Evolutionary conservation across 2,329 filamentous ascomycete genomes (phyloP).

Genomic region (Beauveria sp.): DNA sequence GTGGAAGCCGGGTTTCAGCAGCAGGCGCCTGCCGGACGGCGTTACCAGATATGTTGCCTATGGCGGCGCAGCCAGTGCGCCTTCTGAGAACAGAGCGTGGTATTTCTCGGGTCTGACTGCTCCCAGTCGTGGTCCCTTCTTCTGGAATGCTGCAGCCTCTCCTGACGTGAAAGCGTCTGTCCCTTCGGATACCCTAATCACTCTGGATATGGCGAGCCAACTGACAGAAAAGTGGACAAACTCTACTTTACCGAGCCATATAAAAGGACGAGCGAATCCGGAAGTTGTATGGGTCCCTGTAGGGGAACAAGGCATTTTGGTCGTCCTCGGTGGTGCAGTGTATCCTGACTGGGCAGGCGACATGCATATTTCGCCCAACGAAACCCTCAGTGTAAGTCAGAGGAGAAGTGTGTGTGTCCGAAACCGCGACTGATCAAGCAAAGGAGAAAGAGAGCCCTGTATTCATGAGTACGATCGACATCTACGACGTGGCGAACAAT

Average conservation of each 20-base stretch:
- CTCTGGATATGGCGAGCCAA: conserved; percentile 50
- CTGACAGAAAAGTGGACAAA: conserved; percentile 49
- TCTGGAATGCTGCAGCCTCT: conserved; percentile 24
- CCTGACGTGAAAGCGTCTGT: conserved; percentile 31
- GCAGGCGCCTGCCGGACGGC: conserved; percentile 30
- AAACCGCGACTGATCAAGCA: neutral
- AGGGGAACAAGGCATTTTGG: conserved; percentile 64
- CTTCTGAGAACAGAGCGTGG: conserved; percentile 63
- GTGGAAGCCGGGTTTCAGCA: conserved; percentile 37
- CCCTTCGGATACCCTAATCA: conserved; percentile 50
- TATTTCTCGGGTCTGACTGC: conserved; percentile 61
- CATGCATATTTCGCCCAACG: conserved; percentile 20
- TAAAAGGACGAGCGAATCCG: conserved; percentile 52
- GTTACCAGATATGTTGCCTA: conserved; percentile 57
- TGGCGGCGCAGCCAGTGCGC: conserved; percentile 55
- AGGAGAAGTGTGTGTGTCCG: too few relatives aligned
- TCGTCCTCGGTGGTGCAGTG: conserved; percentile 69
- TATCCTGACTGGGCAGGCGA: conserved; percentile 43
- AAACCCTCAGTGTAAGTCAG: conserved; percentile 26
- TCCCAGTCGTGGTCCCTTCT: conserved; percentile 41
- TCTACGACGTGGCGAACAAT: conserved; percentile 65
- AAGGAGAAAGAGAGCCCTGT: conserved; percentile 57
- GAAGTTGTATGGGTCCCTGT: conserved; percentile 72
- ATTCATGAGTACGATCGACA: conserved; percentile 65
- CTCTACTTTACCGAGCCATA: conserved; percentile 37